These are phyloP conservation scores for Beta vulgaris DNA, from an alignment of 148 eudicot species.

Conservation along the genomic window DNA sequence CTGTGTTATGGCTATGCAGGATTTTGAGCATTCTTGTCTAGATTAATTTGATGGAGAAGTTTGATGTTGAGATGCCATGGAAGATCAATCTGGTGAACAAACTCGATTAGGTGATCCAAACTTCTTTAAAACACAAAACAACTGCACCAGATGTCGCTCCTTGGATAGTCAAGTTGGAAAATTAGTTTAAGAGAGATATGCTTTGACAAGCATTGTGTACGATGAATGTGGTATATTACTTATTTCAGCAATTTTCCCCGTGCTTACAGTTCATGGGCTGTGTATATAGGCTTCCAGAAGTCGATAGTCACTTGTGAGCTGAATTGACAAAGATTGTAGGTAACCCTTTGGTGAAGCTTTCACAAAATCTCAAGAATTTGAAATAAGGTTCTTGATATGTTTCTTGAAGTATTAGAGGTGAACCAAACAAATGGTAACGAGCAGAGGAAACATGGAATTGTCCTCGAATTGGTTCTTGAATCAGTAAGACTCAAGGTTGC, in stretches of 20 bases:
- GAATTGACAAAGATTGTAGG: not conserved
- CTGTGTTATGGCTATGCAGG: not conserved
- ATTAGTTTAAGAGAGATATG: not conserved
- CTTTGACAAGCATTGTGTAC: not conserved
- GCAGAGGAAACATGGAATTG: not conserved
- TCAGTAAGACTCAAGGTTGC: not conserved
- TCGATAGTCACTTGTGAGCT: not conserved
- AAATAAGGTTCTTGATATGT: not conserved
- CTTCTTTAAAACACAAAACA: too few species aligned
- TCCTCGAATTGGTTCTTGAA: not conserved
- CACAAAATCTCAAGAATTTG: not conserved
- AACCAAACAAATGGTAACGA: not conserved
- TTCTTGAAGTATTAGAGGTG: not conserved
- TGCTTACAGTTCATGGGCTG: not conserved
- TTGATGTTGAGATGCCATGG: not conserved
- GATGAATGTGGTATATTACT: not conserved
- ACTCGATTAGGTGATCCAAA: not conserved
- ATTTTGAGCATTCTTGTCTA: not conserved
- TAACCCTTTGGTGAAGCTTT: not conserved
- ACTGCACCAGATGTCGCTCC: too few species aligned
- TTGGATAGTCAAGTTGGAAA: too few species aligned
- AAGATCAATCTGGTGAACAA: not conserved
- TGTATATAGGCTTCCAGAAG: not conserved
- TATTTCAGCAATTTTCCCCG: too few species aligned
- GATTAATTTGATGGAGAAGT: not conserved